Evolutionary conservation across 116 monocot genomes (phyloP).

Genomic region (Iris pallida): DNA sequence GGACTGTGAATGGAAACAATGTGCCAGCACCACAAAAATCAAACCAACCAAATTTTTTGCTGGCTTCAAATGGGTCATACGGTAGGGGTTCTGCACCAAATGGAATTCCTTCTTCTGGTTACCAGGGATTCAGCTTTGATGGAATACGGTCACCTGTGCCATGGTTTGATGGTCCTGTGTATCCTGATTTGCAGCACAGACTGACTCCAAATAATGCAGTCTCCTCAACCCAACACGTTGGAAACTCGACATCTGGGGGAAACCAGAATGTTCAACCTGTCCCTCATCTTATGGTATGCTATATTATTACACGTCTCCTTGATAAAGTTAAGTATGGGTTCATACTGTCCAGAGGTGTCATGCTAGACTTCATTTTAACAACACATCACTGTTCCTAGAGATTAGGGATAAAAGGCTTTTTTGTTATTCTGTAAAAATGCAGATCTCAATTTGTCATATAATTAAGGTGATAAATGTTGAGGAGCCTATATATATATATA

Average conservation of each 20-base stretch:
- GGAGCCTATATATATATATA: no score
- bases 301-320: slow-evolving; percentile 41
- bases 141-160: slow-evolving; percentile 54
- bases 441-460: no score
- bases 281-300: slow-evolving; percentile 43
- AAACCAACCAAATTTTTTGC: slow-evolving; percentile 34
- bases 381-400: slow-evolving; percentile 26
- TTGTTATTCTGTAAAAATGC: no score
- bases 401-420: slow-evolving; percentile 18
- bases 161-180: slow-evolving; percentile 41
- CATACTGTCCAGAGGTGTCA: slow-evolving; percentile 58
- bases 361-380: slow-evolving; percentile 28
- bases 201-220: slow-evolving; percentile 8
- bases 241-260: slow-evolving; percentile 23
- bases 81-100: slow-evolving; percentile 28
- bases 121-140: slow-evolving; percentile 52
- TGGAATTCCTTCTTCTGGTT: slow-evolving; percentile 45
- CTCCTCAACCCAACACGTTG: slow-evolving; percentile 25
- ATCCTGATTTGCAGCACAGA: slow-evolving; percentile 47
- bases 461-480: no score
- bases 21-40: slow-evolving; percentile 15
- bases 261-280: slow-evolving; percentile 41
- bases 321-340: slow-evolving; percentile 26
- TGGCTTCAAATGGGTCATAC: slow-evolving; percentile 32
- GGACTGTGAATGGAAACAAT: slow-evolving; percentile 23